These are phyloP conservation scores for Purpureocillium lavendulum DNA, from an alignment of 2,329 filamentous ascomycete species.

Conservation along the genomic window DNA sequence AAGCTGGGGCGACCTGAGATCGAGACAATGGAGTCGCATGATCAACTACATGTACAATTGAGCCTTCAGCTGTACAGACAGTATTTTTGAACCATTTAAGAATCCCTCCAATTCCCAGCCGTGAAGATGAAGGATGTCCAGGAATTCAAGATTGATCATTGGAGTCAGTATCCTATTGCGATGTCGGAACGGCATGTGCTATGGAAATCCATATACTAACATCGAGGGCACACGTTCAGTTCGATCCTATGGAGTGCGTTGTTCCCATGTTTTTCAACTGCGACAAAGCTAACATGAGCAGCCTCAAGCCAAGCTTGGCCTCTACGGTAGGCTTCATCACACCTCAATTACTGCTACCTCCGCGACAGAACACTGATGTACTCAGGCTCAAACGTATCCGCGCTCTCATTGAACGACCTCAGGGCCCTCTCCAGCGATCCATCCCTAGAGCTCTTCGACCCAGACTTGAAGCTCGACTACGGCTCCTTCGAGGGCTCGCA, in stretches of 20 bases:
- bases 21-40: no score
- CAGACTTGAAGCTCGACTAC: neutral
- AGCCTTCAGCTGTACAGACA: no score
- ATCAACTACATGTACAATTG: no score
- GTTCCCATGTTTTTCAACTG: no score
- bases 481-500: neutral
- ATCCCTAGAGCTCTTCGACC: neutral
- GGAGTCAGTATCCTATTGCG: neutral
- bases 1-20: no score
- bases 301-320: neutral
- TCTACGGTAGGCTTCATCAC: neutral
- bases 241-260: neutral
- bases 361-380: no score
- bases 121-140: neutral
- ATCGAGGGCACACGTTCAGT: neutral
- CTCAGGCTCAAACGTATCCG: conserved; percentile 1
- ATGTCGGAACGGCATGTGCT: no score
- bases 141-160: neutral
- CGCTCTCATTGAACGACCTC: neutral
- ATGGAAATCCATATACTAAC: no score
- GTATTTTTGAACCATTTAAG: no score
- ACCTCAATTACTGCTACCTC: no score
- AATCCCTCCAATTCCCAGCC: no score
- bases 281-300: neutral
- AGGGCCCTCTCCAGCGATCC: neutral